These are phyloP conservation scores for Quercus tomentella DNA, from an alignment of 331 rosid species.

Conservation along the genomic window DNA sequence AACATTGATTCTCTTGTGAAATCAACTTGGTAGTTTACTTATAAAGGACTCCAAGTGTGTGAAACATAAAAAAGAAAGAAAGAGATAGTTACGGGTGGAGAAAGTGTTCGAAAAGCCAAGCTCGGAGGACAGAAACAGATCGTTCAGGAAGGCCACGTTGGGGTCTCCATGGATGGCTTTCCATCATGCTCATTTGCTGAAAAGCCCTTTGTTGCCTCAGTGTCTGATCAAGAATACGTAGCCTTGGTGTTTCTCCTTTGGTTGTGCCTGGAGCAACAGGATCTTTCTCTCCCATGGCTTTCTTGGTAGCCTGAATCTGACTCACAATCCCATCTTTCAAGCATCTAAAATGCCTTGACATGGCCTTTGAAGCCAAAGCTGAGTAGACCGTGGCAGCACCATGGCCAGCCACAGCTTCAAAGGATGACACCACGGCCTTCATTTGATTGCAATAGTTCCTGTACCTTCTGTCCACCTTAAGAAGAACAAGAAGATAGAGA, in stretches of 20 bases:
- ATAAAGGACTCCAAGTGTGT: not conserved
- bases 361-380: slow-evolving; percentile 67
- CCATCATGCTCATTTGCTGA: slow-evolving; percentile 86
- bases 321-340: slow-evolving; percentile 74
- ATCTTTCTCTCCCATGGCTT: slow-evolving; percentile 84
- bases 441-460: slow-evolving; percentile 80
- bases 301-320: slow-evolving; percentile 56
- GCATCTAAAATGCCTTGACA: slow-evolving; percentile 82
- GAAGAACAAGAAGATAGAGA: not conserved
- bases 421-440: slow-evolving; percentile 70
- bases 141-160: slow-evolving; percentile 98
- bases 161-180: slow-evolving; percentile 95
- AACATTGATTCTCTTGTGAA: slow-evolving; percentile 51
- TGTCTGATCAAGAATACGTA: slow-evolving; percentile 61
- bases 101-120: slow-evolving; percentile 99
- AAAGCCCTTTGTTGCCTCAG: slow-evolving; percentile 79
- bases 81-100: slow-evolving; percentile 70
- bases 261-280: slow-evolving; percentile 65
- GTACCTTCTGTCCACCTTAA: slow-evolving; percentile 87
- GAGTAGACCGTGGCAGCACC: slow-evolving; percentile 85
- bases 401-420: slow-evolving; percentile 73
- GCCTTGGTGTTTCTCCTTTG: slow-evolving; percentile 85
- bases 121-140: slow-evolving; percentile 85
- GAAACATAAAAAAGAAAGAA: not conserved
- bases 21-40: slow-evolving; percentile 33